Base-by-base conservation (phyloP, 2,329 filamentous ascomycete genomes). In the Pseudonectria buxi region DNA sequence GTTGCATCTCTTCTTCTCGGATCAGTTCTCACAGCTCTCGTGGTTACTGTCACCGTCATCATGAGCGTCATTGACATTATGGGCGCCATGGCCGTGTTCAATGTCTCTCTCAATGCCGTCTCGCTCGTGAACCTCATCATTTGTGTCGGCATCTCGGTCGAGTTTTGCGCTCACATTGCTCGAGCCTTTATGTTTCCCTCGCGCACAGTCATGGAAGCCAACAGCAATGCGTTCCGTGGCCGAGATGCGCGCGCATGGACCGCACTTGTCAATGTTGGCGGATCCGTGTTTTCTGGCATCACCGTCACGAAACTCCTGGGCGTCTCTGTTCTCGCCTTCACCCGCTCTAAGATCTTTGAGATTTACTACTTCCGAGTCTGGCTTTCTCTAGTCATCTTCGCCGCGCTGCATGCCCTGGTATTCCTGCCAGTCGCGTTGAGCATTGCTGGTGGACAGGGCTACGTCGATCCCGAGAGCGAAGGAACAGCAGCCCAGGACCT, bases 281-380 rank as follows among this genome's bases (percentile, higher is more conserved):
- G 85, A 6, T 92, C 85, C 30, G 94, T 98, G 10, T 94, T 98
- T 55, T 94, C 85, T 24, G 92, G 92, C 3, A 98, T 98, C 58
- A 96, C 90, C 0, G 72, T 98, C 34, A 98, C 92, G 3, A 98
- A 98, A 63, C 73, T 98, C 2, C 69, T 98, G 2, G 92, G 92
- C 4, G 90, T 98, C 1, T 82, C 75, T 30, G 92, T 98, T 25
- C 69, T 98, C 14, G 92, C 92, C 0, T 98, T 95, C 55, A 98
- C 92, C 7, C 72, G 86, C 33, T 94, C 86, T 61, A 98, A 96
- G 76, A 98, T 98, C 55, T 98, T 98, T 53, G 94, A 98, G 67
- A 87, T 98, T 39, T 98, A 98, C 65, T 98, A 98, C 64, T 98
- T 98, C 72, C 77, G 92, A 28, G 85, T 98, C 28, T 98, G 92